Evolutionary conservation across 1,284 basidiomycete species (phyloP), one percentile per base, ranked within the genome.

Genomic region (Pseudozyma sp.): DNA sequence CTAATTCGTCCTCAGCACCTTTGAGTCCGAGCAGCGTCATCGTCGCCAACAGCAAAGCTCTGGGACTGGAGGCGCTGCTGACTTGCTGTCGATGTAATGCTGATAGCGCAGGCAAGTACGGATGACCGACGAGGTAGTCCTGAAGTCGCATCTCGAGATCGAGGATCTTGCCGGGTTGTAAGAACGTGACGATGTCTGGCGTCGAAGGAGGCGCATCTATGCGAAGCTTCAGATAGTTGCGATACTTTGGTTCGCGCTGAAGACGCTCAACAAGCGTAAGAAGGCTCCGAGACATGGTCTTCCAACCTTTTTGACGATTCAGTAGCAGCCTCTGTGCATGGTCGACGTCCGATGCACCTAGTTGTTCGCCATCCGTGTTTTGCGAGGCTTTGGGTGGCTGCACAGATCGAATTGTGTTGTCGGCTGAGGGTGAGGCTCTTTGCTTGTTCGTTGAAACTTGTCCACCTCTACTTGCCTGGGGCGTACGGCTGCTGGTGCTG

Each of bases 41-140:
- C 9, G 62, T 61, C 3, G 69, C 59, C 4, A 71, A 34, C 12
- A 71, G 62, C n/a, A 71, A 39, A 12, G 69, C 49, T 31, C 62
- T 44, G 9, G 69, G 47, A 10, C 40, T 21, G 3, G 62, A 55
- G 1, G 62, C 16, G 10, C 12, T 52, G 10, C 35, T 13, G 2
- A 34, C 5, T 14, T 71, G 62, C 38, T 71, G 36, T 2, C 13
- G 43, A 16, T 58, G 62, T 6, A 66, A 45, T 3, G 1, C 18
- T 7, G 58, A 42, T 5, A 71, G 50, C 11, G 43, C 35, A 0
- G 69, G 69, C n/a, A 71, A 39, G 42, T 65, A 59, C 1, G 69
- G 69, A 18, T 65, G 62, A 1, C 58, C 63, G 2, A 71, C 62
- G 21, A 71, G 59, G 8, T 55, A 59, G 31, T 64, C 57, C 40